These are phyloP conservation scores for Xylaria sp. DNA, from an alignment of 2,329 filamentous ascomycete species.

Conservation along the genomic window DNA sequence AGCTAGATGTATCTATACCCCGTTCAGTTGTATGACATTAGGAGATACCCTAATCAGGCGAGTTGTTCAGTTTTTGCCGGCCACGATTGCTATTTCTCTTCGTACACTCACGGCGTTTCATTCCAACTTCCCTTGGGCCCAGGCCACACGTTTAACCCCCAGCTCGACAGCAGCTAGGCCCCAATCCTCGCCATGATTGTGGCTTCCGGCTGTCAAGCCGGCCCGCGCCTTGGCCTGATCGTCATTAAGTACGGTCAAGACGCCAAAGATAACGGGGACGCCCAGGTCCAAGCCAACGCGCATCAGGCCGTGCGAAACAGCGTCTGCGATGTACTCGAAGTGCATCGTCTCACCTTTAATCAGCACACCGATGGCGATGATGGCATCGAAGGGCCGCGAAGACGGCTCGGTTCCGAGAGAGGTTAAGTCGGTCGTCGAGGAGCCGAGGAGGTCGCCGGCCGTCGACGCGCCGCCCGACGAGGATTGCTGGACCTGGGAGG, in stretches of 20 bases:
- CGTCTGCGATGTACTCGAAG: conserved; percentile 97
- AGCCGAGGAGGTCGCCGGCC: conserved; percentile 77
- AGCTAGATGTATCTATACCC: not conserved
- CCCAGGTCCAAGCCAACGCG: conserved; percentile 87
- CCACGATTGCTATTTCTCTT: not conserved
- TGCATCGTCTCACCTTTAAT: conserved; percentile 99
- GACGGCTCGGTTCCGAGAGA: conserved; percentile 49
- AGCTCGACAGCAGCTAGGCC: conserved; percentile 92
- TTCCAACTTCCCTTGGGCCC: conserved; percentile 72
- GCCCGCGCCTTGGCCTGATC: conserved; percentile 86
- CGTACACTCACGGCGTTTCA: conserved; percentile 33
- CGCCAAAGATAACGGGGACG: conserved; percentile 88
- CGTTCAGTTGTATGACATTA: not conserved
- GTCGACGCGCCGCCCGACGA: conserved; percentile 64
- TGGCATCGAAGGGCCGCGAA: conserved; percentile 78
- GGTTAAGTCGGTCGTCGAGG: conserved; percentile 70
- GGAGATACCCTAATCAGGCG: not conserved
- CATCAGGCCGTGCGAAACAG: conserved; percentile 92
- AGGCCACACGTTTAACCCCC: conserved; percentile 83
- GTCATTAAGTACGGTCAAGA: conserved; percentile 87
- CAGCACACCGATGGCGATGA: conserved; percentile 92
- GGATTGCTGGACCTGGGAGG: conserved; percentile 82
- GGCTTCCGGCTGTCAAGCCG: conserved; percentile 69
- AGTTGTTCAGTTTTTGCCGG: not conserved
- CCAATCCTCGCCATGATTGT: conserved; percentile 98